Evolutionary conservation across 306 rosid genomes (phyloP).

Genomic region (Purshia tridentata): DNA sequence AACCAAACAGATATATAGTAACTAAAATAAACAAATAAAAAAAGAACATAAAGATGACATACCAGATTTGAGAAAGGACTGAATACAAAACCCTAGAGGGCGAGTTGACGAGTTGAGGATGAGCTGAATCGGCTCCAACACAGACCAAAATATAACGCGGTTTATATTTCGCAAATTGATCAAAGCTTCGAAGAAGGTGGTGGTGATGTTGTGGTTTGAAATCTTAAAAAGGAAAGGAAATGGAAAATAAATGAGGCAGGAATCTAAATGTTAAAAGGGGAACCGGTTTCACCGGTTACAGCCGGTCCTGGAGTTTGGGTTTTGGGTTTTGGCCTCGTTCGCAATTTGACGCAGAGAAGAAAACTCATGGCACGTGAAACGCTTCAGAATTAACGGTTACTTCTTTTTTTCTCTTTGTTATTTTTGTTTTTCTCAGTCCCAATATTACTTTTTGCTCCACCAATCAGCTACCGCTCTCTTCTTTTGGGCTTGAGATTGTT

Average conservation of each 20-base stretch:
- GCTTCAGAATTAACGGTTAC: not conserved
- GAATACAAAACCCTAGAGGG: constrained; percentile 31
- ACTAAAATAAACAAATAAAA: not conserved
- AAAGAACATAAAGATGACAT: constrained; percentile 14
- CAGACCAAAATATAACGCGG: constrained; percentile 1
- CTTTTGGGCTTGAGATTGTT: too few species aligned
- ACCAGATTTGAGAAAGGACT: constrained; percentile 25
- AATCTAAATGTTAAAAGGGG: not conserved
- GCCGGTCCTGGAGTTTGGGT: constrained; percentile 27
- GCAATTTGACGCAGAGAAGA: constrained; percentile 31
- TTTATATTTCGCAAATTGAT: not conserved
- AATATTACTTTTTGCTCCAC: too few species aligned
- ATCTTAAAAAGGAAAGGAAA: not conserved
- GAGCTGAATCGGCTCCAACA: constrained; percentile 33
- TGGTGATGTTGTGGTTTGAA: not conserved
- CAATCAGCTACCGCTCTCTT: too few species aligned
- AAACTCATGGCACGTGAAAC: constrained; percentile 2
- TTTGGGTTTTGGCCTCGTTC: not conserved
- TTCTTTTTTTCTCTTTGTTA: too few species aligned
- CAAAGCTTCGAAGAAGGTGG: not conserved
- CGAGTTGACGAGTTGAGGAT: constrained; percentile 24
- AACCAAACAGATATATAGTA: not conserved
- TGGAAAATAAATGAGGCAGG: not conserved
- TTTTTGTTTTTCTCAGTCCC: too few species aligned
- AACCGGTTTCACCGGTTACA: constrained; percentile 42